Evolutionary conservation across 2,329 filamentous ascomycete species (phyloP), one percentile per base, ranked within the genome.

Genomic region (Bipolaris victoriae): DNA sequence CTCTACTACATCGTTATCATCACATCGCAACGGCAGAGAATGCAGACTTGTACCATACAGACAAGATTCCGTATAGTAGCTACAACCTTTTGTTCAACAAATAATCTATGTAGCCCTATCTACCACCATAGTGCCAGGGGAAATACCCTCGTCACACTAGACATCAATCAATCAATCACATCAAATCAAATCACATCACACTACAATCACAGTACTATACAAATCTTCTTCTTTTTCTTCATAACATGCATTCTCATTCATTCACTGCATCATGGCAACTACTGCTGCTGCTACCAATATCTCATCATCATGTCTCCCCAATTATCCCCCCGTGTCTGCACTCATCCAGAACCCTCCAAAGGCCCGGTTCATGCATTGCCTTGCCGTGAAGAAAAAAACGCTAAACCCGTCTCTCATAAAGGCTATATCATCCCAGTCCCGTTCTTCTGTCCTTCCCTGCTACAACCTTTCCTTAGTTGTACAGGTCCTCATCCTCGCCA

Each of bases 401-500:
- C 29, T 31, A 31, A 31, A 47, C 52, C 58, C 55, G 58, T 61
- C 49, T 61, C 22, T 65, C 64, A 55, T 67, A 56, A 56, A 52
- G 16, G 7, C 20, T 24, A 57, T 60, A 59, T 61, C 33, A 58
- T 63, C 58, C 31, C 44, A 33, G 33, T 52, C 48, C 36, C 41
- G 36, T 49, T 49, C 47, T 41, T 45, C 37, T 29, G 29, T 18
- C 52, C 22, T 36, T 37, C 45, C 37, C 26, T 37, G 43, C 31
- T 40, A 43, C 51, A 46, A 36, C 47, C 58, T 35, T 49, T 16
- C 79, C 85, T 18, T 93, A 97, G 81, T 97, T 91, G 79, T 98
- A 98, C 77, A 98, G 90, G 81, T 93, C 94, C 79, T 97, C 94
- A 76, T 98, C 94, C 77, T 96, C 93, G 71, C 92, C 94, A 67